Evolutionary conservation across 176 grass and related monocot genomes (phyloP).

Genomic region (Ampelocalamus luodianensis): DNA sequence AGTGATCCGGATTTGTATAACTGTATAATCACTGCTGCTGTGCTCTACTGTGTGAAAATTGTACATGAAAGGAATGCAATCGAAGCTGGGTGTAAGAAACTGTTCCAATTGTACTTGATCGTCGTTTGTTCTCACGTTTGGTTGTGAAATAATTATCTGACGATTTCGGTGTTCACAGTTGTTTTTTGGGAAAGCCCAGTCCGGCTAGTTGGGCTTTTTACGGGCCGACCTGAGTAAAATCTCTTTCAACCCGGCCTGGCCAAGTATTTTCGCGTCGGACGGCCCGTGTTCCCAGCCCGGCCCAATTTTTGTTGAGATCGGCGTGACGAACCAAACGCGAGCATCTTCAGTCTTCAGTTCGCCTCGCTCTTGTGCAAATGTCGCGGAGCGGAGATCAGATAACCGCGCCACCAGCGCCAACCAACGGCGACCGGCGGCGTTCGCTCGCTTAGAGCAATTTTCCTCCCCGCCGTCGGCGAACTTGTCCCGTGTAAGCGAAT

Average conservation of each 20-base stretch:
- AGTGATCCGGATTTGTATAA: constrained; percentile 15
- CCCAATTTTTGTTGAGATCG: not conserved
- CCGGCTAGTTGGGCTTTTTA: not conserved
- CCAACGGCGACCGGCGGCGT: not conserved
- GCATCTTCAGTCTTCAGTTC: not conserved
- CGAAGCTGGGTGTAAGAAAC: not conserved
- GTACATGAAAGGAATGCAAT: not conserved
- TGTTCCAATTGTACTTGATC: not conserved
- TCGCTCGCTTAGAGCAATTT: not conserved
- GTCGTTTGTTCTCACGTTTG: not conserved
- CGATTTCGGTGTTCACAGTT: not conserved
- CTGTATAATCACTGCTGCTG: not conserved
- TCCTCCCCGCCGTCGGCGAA: not conserved
- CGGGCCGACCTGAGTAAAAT: not conserved
- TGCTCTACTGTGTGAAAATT: not conserved
- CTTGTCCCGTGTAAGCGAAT: not conserved
- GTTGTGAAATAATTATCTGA: not conserved
- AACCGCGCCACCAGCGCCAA: not conserved
- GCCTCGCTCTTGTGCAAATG: not conserved
- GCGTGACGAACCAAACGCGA: not conserved
- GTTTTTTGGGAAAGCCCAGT: not conserved
- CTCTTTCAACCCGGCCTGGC: not conserved
- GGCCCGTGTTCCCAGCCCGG: not conserved
- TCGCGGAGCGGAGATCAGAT: not conserved
- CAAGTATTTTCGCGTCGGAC: not conserved